Percentiles rank a stretch among this genome's conserved stretches.
Conservation (phyloP, 2,329 filamentous ascomycete species). For the Trichoderma sp. region DNA sequence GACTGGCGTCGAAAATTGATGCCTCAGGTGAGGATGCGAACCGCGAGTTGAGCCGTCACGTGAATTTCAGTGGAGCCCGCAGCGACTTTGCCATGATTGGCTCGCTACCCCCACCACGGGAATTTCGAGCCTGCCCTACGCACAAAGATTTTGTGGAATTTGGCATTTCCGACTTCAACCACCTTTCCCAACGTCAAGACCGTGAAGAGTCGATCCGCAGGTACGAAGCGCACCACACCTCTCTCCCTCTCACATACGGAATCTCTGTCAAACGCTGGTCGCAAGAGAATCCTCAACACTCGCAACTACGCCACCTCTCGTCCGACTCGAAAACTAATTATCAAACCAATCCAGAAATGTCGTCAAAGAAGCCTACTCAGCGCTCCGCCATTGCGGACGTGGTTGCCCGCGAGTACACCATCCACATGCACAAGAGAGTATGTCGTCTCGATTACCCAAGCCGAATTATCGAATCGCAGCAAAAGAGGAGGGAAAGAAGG, state of each 20-base stretch:
- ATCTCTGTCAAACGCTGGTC: constrained; percentile 22
- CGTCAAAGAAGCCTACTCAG: constrained; percentile 52
- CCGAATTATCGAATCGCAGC: background rate
- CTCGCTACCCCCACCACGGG: constrained; percentile 42
- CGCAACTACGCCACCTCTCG: constrained; percentile 4
- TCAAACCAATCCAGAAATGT: constrained; percentile 44
- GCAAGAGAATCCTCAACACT: constrained; percentile 5
- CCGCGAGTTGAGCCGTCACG: constrained; percentile 31
- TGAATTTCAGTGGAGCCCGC: constrained; percentile 33
- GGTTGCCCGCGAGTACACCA: constrained; percentile 99
- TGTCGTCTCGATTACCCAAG: constrained; percentile 34
- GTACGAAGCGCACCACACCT: constrained; percentile 41
- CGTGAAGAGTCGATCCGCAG: constrained; percentile 48
- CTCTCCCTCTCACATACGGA: constrained; percentile 29
- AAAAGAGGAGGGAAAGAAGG: background rate
- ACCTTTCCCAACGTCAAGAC: constrained; percentile 45
- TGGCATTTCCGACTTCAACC: constrained; percentile 42
- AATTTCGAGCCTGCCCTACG: constrained; percentile 48
- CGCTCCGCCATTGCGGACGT: constrained; percentile 99
- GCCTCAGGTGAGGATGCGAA: constrained; percentile 19
- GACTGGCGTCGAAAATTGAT: constrained; percentile 15
- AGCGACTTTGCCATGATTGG: constrained; percentile 40
- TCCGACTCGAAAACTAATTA: constrained; percentile 36
- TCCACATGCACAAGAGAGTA: constrained; percentile 97
- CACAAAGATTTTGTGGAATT: constrained; percentile 51